phyloP scores from a whole-genome alignment of 2,329 filamentous ascomycete genomes.

The Aspergillus sp. region DNA sequence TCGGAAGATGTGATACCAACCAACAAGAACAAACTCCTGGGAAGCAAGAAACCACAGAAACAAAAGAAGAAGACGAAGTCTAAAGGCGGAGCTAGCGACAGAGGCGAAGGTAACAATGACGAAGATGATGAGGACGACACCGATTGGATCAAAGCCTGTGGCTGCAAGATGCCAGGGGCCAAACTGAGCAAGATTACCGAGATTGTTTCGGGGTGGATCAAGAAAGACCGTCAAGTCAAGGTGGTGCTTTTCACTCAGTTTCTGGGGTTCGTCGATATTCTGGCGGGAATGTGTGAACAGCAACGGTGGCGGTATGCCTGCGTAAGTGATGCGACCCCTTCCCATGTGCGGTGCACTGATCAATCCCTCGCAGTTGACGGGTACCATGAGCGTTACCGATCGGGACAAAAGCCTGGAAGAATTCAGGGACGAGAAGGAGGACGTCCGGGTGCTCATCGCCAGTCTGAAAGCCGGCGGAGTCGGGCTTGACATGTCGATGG shows the following conservation, averaged over 20 bases:
- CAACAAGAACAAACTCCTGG: background rate
- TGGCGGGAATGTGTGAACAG: conserved; percentile 49
- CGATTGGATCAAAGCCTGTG: conserved; percentile 27
- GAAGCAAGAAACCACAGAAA: background rate
- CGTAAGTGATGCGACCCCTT: conserved; percentile 6
- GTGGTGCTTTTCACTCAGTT: conserved; percentile 63
- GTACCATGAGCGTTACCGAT: conserved; percentile 45
- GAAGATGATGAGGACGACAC: conserved; percentile 19
- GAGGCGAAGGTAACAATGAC: conserved; percentile 11
- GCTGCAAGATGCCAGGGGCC: conserved; percentile 33
- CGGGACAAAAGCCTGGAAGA: conserved; percentile 47
- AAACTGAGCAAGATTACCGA: conserved; percentile 39
- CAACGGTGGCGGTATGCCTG: conserved; percentile 47
- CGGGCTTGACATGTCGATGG: conserved; percentile 61
- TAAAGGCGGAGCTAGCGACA: background rate
- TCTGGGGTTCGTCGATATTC: conserved; percentile 51
- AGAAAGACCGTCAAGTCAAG: conserved; percentile 50
- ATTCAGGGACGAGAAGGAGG: conserved; percentile 45
- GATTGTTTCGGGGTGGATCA: conserved; percentile 39
- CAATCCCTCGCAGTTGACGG: conserved; percentile 41
- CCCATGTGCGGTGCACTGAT: background rate
- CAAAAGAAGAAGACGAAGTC: background rate
- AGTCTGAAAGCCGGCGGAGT: conserved; percentile 58
- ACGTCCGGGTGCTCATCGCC: conserved; percentile 52
- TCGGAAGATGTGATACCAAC: background rate